Evolutionary conservation across 1,139 yeast genomes (phyloP).

Genomic region (Diutina pseudorugosa): DNA sequence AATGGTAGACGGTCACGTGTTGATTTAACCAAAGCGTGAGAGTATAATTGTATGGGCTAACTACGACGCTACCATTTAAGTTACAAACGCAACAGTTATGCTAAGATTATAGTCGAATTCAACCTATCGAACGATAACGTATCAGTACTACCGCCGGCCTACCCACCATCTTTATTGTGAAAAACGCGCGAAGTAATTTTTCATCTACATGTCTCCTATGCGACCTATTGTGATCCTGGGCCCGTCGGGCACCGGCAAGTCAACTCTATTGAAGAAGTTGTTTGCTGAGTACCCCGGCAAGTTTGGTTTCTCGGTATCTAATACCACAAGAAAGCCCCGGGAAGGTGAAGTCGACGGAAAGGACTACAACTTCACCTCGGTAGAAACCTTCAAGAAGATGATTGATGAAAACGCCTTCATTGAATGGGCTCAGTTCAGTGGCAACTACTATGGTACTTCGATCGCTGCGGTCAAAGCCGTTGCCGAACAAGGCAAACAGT

Average conservation of each 20-base stretch:
- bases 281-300: conserved; percentile 81
- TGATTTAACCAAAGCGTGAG: neutral
- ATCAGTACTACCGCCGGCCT: neutral
- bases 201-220: neutral
- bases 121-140: no score
- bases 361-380: conserved; percentile 79
- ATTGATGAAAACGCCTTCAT: conserved; percentile 69
- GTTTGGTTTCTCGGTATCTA: conserved; percentile 87
- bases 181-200: neutral
- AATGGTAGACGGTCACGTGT: neutral
- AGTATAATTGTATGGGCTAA: neutral
- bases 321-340: conserved; percentile 69
- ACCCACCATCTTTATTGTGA: neutral
- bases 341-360: conserved; percentile 82
- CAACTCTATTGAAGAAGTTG: conserved; percentile 79
- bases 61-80: no score
- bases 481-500: conserved; percentile 50
- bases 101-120: no score
- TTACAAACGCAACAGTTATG: no score
- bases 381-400: conserved; percentile 64
- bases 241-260: conserved; percentile 95
- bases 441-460: conserved; percentile 93
- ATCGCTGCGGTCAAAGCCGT: conserved; percentile 76
- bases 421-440: conserved; percentile 97
- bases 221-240: conserved; percentile 68